phyloP scores from a whole-genome alignment of 2,329 filamentous ascomycete genomes.

The Rhexocercosporidium sp. region DNA sequence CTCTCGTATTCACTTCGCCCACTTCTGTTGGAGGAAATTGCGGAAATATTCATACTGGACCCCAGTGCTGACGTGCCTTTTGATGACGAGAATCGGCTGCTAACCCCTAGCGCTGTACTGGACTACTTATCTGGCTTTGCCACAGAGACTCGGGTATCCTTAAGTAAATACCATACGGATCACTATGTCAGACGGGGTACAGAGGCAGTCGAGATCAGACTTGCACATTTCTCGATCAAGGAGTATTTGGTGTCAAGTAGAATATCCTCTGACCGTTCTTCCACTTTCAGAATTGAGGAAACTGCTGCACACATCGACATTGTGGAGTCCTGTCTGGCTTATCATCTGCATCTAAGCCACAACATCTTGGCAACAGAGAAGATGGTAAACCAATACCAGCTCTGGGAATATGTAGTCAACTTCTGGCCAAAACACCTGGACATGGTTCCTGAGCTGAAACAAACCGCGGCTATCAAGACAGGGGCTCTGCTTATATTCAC shows the following conservation, averaged over 20 bases:
- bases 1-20: constrained; percentile 37
- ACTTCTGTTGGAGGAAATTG: constrained; percentile 35
- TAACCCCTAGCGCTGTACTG: background rate
- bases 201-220: constrained; percentile 3
- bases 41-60: background rate
- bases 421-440: constrained; percentile 4
- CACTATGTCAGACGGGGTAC: background rate
- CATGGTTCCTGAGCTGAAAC: background rate
- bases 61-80: background rate
- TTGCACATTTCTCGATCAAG: constrained; percentile 43
- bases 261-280: background rate
- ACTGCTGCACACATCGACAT: background rate
- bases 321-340: background rate
- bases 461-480: background rate
- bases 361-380: background rate
- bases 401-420: constrained; percentile 6
- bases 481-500: background rate
- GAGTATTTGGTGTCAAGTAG: constrained; percentile 39
- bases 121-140: background rate
- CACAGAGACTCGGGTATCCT: background rate
- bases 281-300: background rate
- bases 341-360: background rate
- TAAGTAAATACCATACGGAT: background rate
- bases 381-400: background rate
- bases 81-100: background rate